Evolutionary conservation across 139 green algal species (phyloP), one percentile per base, ranked within the genome.

Genomic region (Micromonas commoda): DNA sequence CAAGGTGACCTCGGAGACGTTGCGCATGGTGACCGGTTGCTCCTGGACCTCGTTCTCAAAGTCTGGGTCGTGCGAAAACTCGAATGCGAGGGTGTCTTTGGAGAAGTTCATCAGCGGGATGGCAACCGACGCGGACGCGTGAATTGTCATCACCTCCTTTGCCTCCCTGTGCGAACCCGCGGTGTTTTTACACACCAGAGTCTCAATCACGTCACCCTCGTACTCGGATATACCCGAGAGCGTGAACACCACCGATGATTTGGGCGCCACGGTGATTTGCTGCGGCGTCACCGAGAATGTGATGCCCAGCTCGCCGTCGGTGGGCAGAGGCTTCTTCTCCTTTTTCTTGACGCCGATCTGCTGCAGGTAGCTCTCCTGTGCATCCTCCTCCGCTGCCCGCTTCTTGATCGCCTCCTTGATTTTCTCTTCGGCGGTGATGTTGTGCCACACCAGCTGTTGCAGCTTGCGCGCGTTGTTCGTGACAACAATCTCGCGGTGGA

Each of bases 41-140:
- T 54, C 26, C 71, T 77, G 60, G 3, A 23, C 5, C 1, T 63
- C 9, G 29, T 78, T 39, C 1, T 78, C 23, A 54, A 85, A 52
- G 28, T 82, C 85, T 35, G 83, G 79, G 0, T 64, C 52, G 74
- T 92, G 90, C 2, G 53, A 76, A 83, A 93, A 88, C 24, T 67
- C 28, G 69, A 90, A 95, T 28, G 76, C 54, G 3, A 95, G 61
- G 16, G 73, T 32, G 5, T 78, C 78, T 39, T 85, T 75, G 16
- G 85, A 89, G 35, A 92, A 89, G 21, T 91, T 83, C 68, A 95
- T 83, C 54, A 91, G 75, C 4, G 91, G 91, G 16, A 76, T 76
- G 16, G 84, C 83, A 24, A 93, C 85, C 29, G 79, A 71, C 13
- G 81, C 77, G 23, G 26, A 57, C 45, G 45, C 45, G 45, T 57